These are phyloP conservation scores for Vicia sativa DNA, from an alignment of 306 rosid species.

Conservation along the genomic window DNA sequence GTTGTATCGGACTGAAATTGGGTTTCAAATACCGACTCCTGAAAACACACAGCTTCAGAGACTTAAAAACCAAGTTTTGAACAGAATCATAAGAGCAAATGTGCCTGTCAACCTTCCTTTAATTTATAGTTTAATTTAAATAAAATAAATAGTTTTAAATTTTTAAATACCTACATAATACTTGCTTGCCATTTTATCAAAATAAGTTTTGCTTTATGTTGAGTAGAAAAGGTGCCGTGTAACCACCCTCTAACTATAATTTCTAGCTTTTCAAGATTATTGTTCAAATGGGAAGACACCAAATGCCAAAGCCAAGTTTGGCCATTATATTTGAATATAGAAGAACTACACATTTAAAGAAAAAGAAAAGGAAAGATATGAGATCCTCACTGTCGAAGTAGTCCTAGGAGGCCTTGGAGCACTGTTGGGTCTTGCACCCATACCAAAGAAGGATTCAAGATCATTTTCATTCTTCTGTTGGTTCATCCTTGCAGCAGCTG, in stretches of 20 bases:
- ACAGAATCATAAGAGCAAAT: slow-evolving; percentile 6
- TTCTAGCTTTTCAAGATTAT: slow-evolving; percentile 5
- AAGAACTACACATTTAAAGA: slow-evolving; percentile 35
- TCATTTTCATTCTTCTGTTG: slow-evolving; percentile 80
- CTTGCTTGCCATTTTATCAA: slow-evolving; percentile 13
- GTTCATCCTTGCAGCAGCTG: slow-evolving; percentile 78
- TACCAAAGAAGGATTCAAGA: slow-evolving; percentile 80
- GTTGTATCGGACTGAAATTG: slow-evolving; percentile 72
- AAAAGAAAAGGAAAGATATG: slow-evolving; percentile 1
- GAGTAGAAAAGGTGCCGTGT: slow-evolving; percentile 24
- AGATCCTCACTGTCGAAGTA: slow-evolving; percentile 66
- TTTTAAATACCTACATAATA: slow-evolving; percentile 9
- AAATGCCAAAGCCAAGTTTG: slow-evolving; percentile 14
- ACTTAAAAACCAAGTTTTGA: slow-evolving; percentile 38
- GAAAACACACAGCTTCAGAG: slow-evolving; percentile 40
- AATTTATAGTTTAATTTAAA: slow-evolving; percentile 13
- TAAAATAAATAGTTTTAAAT: neutral
- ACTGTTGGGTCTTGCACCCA: slow-evolving; percentile 73
- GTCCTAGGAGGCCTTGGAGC: slow-evolving; percentile 92
- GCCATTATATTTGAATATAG: slow-evolving; percentile 15
- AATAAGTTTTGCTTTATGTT: slow-evolving; percentile 10
- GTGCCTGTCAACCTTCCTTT: slow-evolving; percentile 5
- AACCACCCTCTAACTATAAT: slow-evolving; percentile 27
- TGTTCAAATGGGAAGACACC: slow-evolving; percentile 25
- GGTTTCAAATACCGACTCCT: slow-evolving; percentile 62